These are phyloP conservation scores for Terfezia boudieri DNA, from an alignment of 495 filamentous ascomycete species.

Conservation along the genomic window DNA sequence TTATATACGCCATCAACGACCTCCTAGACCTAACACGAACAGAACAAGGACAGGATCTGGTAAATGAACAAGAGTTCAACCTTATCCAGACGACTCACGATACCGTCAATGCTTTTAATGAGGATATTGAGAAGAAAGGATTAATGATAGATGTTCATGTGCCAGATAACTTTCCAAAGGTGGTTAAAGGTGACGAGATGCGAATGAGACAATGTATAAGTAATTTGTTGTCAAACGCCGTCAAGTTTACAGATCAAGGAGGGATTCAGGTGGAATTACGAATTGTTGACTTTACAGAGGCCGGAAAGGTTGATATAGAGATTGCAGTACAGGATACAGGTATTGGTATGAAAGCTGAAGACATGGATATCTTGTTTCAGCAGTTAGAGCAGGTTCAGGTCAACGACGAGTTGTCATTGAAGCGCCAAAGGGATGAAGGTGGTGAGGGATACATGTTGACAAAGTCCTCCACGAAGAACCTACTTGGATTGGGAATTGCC, in stretches of 20 bases:
- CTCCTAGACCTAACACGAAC: slow-evolving; percentile 78
- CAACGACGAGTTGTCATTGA: slow-evolving; percentile 21
- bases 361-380: slow-evolving; percentile 56
- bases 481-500: slow-evolving; percentile 66
- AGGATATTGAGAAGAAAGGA: slow-evolving; percentile 53
- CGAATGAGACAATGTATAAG: slow-evolving; percentile 58
- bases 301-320: slow-evolving; percentile 34
- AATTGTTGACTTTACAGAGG: slow-evolving; percentile 8
- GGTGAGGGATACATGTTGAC: neutral
- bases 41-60: slow-evolving; percentile 56
- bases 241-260: slow-evolving; percentile 57
- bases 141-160: slow-evolving; percentile 43
- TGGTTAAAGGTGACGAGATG: slow-evolving; percentile 59
- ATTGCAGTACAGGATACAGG: slow-evolving; percentile 63
- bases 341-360: slow-evolving; percentile 46
- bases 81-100: slow-evolving; percentile 48
- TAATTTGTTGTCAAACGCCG: slow-evolving; percentile 68
- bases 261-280: slow-evolving; percentile 49
- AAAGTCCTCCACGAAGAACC: slow-evolving; percentile 18
- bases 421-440: slow-evolving; percentile 1
- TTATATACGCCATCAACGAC: slow-evolving; percentile 94
- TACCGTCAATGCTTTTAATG: slow-evolving; percentile 48
- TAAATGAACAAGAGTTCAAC: slow-evolving; percentile 67
- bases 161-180: slow-evolving; percentile 44
- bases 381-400: slow-evolving; percentile 71